These are phyloP conservation scores for Trametes punicea DNA, from an alignment of 768 basidiomycete genomes.

Conservation along the genomic window DNA sequence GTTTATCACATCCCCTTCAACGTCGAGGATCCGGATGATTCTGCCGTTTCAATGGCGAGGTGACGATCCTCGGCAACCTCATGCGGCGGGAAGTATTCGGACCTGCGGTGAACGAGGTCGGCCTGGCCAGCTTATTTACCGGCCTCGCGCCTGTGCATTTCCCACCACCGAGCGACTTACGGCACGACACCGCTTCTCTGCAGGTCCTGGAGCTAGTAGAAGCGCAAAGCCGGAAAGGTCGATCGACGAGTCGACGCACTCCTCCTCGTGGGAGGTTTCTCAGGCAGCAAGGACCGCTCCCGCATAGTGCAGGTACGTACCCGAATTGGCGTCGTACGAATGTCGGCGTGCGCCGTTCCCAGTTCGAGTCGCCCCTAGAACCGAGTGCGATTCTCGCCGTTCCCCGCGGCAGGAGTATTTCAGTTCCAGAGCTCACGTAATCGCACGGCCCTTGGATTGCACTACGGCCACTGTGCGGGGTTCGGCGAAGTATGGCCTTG, in stretches of 20 bases:
- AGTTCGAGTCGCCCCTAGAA: neutral
- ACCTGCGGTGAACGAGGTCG: constrained; percentile 76
- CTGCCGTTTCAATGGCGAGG: constrained; percentile 77
- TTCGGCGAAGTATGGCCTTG: constrained; percentile 84
- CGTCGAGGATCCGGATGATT: constrained; percentile 77
- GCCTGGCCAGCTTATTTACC: constrained; percentile 23
- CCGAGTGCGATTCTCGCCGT: neutral
- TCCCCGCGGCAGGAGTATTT: constrained; percentile 56
- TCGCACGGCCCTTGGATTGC: constrained; percentile 80
- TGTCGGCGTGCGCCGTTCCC: constrained; percentile 5
- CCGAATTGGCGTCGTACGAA: neutral
- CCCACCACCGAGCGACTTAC: constrained; percentile 7
- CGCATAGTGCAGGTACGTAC: constrained; percentile 65
- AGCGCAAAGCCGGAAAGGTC: constrained; percentile 62
- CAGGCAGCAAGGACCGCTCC: constrained; percentile 82
- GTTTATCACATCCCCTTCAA: constrained; percentile 93
- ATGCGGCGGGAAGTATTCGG: constrained; percentile 84
- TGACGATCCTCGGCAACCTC: constrained; percentile 76
- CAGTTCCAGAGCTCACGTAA: constrained; percentile 60
- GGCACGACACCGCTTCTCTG: constrained; percentile 19
- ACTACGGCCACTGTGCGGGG: constrained; percentile 88
- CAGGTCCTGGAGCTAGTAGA: constrained; percentile 80
- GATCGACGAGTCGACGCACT: constrained; percentile 77
- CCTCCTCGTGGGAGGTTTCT: constrained; percentile 88
- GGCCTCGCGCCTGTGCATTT: neutral